Evolutionary conservation across 345 rosid species (phyloP), one percentile per base, ranked within the genome.

Genomic region (Erysimum cheiranthoides): DNA sequence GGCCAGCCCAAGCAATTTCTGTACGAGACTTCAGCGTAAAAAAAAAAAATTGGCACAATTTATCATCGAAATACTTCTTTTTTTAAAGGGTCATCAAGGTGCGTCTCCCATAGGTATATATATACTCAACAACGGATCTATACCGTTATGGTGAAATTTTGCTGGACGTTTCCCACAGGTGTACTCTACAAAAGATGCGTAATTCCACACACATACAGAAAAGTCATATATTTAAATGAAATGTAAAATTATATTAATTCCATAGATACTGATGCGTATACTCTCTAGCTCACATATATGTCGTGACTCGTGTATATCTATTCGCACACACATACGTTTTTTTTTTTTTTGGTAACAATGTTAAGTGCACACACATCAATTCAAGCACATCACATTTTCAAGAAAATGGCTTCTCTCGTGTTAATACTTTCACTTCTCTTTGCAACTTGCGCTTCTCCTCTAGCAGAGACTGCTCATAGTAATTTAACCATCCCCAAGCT

Each of bases 351-450:
- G 25, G 25, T 21, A 21, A 21, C 25, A 21, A 21, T 21, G 25
- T 21, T 21, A 21, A 21, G 25, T 21, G 25, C 56, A 61, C 51
- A 38, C 49, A 61, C 1, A 38, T 71, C 51, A 61, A 27, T 28
- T 38, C 61, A 38, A 61, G 42, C 76, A 61, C 76, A 61, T 28
- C 25, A 49, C 60, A 61, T 61, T 18, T 71, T 28, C 31, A 36
- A 61, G 51, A 66, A 59, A 70, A 85, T 86, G 87, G 84, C 76
- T 58, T 70, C 53, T 43, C 40, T 73, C 62, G 4, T 80, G 8
- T 30, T 80, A 17, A 32, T 40, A 54, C 27, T 77, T n/a, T 81
- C 74, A 66, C 75, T 74, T 60, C n/a, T 85, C 35, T 62, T 71
- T 34, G 30, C 73, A 54, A 10, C n/a, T 43, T 73, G 74, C 7